These are phyloP conservation scores for Zopfia rhizophila DNA, from an alignment of 2,329 filamentous ascomycete genomes.

Conservation along the genomic window DNA sequence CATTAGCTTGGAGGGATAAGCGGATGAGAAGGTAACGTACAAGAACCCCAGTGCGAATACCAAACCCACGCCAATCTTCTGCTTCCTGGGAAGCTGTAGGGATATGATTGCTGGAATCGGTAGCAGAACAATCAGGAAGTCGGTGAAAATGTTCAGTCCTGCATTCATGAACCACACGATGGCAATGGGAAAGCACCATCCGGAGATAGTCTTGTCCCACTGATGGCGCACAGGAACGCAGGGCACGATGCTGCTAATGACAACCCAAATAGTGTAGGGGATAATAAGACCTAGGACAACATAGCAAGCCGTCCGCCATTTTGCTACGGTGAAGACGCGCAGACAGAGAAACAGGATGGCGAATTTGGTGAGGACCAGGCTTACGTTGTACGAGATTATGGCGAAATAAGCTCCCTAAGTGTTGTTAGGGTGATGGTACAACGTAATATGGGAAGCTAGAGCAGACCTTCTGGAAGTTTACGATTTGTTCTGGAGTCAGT, in stretches of 20 bases:
- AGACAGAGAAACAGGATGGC: conserved; percentile 17
- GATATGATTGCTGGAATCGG: conserved; percentile 37
- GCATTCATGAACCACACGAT: conserved; percentile 30
- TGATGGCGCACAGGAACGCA: conserved; percentile 10
- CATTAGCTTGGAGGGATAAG: background rate
- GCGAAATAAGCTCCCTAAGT: conserved; percentile 7
- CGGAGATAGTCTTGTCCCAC: conserved; percentile 13
- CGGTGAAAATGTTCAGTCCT: conserved; percentile 39
- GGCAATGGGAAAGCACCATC: conserved; percentile 13
- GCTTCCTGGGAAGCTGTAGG: conserved; percentile 29
- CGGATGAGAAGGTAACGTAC: conserved; percentile 24
- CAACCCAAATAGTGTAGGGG: conserved; percentile 11
- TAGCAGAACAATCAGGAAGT: conserved; percentile 35
- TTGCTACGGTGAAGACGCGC: conserved; percentile 6
- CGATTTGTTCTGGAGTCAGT: too few relatives aligned
- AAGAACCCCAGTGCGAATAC: conserved; percentile 54
- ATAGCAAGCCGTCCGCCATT: conserved; percentile 7
- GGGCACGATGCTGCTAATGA: conserved; percentile 6
- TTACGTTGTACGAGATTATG: conserved; percentile 19
- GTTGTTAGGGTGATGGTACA: too few relatives aligned
- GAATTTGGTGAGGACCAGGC: conserved; percentile 16
- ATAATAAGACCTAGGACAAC: conserved; percentile 7
- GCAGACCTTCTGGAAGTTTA: too few relatives aligned
- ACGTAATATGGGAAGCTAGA: too few relatives aligned
- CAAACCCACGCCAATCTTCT: conserved; percentile 33